Evolutionary conservation across 1,139 yeast genomes (phyloP).

Genomic region (Geotrichum fermentans): DNA sequence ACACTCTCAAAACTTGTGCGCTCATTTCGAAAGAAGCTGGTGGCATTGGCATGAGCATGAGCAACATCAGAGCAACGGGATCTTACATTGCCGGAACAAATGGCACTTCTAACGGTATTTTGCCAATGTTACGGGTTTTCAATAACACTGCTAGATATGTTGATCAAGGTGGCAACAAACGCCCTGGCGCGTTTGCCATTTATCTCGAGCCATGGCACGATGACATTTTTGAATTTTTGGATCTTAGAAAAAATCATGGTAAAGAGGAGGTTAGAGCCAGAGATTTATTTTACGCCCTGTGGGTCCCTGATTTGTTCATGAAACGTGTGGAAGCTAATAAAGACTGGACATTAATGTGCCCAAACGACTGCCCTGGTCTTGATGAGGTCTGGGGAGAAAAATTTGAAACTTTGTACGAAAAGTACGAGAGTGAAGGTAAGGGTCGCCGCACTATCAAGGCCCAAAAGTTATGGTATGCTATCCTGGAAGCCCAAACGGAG

Average conservation of each 20-base stretch:
- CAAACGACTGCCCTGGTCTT: constrained; percentile 82
- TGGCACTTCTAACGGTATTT: constrained; percentile 82
- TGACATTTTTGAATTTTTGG: constrained; percentile 77
- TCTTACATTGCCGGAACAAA: constrained; percentile 85
- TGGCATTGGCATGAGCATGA: constrained; percentile 82
- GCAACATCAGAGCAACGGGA: constrained; percentile 79
- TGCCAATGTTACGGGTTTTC: constrained; percentile 86
- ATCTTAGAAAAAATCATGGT: constrained; percentile 84
- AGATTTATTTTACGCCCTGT: constrained; percentile 83
- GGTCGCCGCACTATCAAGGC: constrained; percentile 74
- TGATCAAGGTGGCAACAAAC: constrained; percentile 90
- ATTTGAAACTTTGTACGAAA: constrained; percentile 64
- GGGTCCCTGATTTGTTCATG: constrained; percentile 91
- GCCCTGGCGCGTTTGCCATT: constrained; percentile 90
- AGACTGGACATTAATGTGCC: constrained; percentile 83
- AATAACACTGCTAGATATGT: constrained; percentile 90
- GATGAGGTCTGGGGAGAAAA: constrained; percentile 77
- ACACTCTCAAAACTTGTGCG: constrained; percentile 80
- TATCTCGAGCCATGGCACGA: constrained; percentile 92
- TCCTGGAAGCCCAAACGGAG: constrained; percentile 84
- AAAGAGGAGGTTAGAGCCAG: constrained; percentile 88
- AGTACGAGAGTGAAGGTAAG: constrained; percentile 66
- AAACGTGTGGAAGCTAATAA: constrained; percentile 73
- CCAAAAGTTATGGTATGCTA: constrained; percentile 82
- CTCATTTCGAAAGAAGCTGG: constrained; percentile 86